Evolutionary conservation across 495 filamentous ascomycete genomes (phyloP), one percentile per base, ranked within the genome.

Genomic region (Penicillium cosmopolitanum): DNA sequence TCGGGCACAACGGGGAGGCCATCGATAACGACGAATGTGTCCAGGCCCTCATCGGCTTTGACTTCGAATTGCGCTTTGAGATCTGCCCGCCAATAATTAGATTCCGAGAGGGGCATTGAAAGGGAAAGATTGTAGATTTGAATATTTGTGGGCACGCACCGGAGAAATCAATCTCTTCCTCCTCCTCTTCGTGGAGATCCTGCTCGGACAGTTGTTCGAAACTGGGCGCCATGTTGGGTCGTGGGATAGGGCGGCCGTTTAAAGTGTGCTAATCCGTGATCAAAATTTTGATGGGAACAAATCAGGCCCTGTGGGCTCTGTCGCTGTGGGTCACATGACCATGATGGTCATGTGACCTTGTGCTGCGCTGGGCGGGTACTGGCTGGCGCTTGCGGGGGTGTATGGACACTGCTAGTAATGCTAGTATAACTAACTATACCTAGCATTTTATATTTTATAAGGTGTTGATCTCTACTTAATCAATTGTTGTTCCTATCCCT

Each of bases 1-100:
- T 90, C 89, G 55, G 82, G 74, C 48, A 98, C 95, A 50, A 87
- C 77, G 56, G 95, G 95, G 35, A 97, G 85, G 62, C 95, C 95
- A 76, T 98, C 95, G 73, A 97, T 83, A 51, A 97, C 92, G 56
- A 98, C 87, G 66, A 98, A 98, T 61, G 91, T 88, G 70, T 98
- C 95, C 67, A 97, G 86, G 54, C 95, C 94, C 73, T 97, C 90
- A 72, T 98, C 94, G 51, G 97, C 82, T 66, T 93, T 92, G 42
- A 97, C 95, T 74, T 98, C 93, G 68, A 90, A 96, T 74, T 96
- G 90, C 69, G 91, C 92, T 68, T 86, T 82, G 60, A 98, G 84
- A 78, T 98, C 95, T 88, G 64, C 50, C 55, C 52, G 35, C 46
- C 28, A n/a, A 53, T 33, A 46, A 56, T 75, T 67, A 77, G 72